These are phyloP conservation scores for Penicillium goetzii DNA, from an alignment of 495 filamentous ascomycete species.

Conservation along the genomic window DNA sequence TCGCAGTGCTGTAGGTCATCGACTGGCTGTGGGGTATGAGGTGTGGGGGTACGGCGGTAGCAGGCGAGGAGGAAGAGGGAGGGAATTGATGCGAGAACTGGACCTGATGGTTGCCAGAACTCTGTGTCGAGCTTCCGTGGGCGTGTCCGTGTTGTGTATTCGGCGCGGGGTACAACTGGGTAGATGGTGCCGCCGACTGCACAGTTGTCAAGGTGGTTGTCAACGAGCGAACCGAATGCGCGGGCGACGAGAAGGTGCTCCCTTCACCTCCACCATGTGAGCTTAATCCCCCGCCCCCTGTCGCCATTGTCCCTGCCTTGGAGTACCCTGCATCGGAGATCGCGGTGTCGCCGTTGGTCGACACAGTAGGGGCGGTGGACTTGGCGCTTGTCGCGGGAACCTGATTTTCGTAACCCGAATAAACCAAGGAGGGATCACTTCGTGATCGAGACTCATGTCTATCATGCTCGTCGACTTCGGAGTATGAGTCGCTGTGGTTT, in stretches of 20 bases:
- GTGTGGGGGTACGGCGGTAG: slow-evolving; percentile 81
- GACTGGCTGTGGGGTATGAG: slow-evolving; percentile 70
- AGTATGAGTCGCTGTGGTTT: slow-evolving; percentile 56
- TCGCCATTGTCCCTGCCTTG: slow-evolving; percentile 76
- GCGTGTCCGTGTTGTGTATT: slow-evolving; percentile 46
- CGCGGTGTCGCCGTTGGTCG: slow-evolving; percentile 76
- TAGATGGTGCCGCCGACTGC: slow-evolving; percentile 79
- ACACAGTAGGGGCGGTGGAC: slow-evolving; percentile 76
- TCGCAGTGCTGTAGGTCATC: slow-evolving; percentile 83
- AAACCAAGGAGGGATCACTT: slow-evolving; percentile 57
- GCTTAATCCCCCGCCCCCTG: slow-evolving; percentile 62
- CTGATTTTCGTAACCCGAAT: slow-evolving; percentile 61
- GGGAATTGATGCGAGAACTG: slow-evolving; percentile 95
- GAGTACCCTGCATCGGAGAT: slow-evolving; percentile 77
- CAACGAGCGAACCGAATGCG: slow-evolving; percentile 86
- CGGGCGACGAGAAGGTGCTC: slow-evolving; percentile 92
- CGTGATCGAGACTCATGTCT: slow-evolving; percentile 42
- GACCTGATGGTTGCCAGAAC: slow-evolving; percentile 53
- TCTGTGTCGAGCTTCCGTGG: slow-evolving; percentile 49
- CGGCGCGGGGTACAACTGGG: slow-evolving; percentile 53
- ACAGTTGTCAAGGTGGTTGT: slow-evolving; percentile 96
- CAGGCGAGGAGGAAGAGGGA: slow-evolving; percentile 55
- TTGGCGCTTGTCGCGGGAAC: slow-evolving; percentile 65
- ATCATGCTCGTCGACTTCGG: slow-evolving; percentile 32
- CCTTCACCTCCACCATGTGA: slow-evolving; percentile 69